Evolutionary conservation across 352 stramenopile genomes (phyloP), one percentile per base, ranked within the genome.

Genomic region (Pythium dissimile): DNA sequence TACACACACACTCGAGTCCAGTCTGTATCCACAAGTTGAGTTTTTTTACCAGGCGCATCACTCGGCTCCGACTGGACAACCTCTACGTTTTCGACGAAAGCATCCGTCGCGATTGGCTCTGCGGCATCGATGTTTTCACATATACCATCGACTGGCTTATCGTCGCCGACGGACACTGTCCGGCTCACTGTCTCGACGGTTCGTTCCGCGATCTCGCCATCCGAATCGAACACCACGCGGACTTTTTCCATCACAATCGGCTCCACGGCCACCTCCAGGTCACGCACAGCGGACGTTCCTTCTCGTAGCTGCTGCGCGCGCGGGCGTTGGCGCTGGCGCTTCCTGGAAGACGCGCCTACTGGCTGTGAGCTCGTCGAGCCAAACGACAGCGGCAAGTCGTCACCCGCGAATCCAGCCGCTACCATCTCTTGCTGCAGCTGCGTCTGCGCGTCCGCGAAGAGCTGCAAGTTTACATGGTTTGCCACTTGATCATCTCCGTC

Each of bases 351-450:
- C 13, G 24, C 38, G 27, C 13, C 7, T 13, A 10, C 44, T 20
- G 44, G 37, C 15, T 46, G 54, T 54, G 24, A 27, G 28, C 32
- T 18, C 32, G 48, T 41, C 1, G 62, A 66, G 2, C 78, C 79
- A 58, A 91, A 91, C 51, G 69, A 83, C 62, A 89, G 51, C 4
- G 81, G 81, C 31, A 91, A 61, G 11, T 21, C 39, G 59, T 37
- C 64, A 6, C 70, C 72, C 23, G 69, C 69, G 66, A 89, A 67
- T 0, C 81, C 81, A 1, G 77, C 81, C 5, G 64, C 66, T 23
- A 51, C 62, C 81, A 91, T 91, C 54, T 91, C 79, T 27, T 72
- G 51, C 53, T 78, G 43, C 30, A 91, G 31, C 27, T 88, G 75
- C 47, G 27, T 42, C 43, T 87, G 75, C 27, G 78, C 79, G 51